A percentile compares a stretch with the other conserved stretches of the same genome.
phyloP scores from a whole-genome alignment of 129 eudicot genomes.

The Flaveria robusta region DNA sequence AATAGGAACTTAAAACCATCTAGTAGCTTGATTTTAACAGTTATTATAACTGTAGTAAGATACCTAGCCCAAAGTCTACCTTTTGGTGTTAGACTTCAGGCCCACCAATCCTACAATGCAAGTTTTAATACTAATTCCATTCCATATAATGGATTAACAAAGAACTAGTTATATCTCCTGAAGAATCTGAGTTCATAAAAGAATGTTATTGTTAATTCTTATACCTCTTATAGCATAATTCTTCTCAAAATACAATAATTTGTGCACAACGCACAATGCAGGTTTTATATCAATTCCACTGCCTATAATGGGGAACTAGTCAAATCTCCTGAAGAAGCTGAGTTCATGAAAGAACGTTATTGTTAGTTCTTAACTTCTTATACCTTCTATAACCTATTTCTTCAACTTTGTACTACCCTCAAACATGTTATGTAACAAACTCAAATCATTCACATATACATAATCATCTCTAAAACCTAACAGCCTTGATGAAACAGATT shows the following conservation, averaged over 20 bases:
- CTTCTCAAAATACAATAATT: background rate
- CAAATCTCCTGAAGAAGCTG: background rate
- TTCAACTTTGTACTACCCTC: background rate
- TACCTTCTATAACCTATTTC: too few relatives aligned
- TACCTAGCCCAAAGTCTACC: background rate
- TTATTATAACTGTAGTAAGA: background rate
- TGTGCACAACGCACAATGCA: background rate
- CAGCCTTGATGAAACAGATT: background rate
- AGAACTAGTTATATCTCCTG: background rate
- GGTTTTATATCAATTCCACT: background rate
- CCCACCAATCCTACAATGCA: background rate
- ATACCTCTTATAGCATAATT: background rate
- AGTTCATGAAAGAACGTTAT: background rate
- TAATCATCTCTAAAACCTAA: conserved; percentile 1
- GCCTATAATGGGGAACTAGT: background rate
- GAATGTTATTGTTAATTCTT: background rate
- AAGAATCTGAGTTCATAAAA: background rate
- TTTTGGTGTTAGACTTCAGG: background rate
- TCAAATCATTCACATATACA: background rate
- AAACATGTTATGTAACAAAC: background rate
- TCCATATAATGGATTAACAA: background rate
- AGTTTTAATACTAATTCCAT: background rate
- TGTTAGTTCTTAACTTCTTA: background rate
- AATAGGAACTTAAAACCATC: background rate
- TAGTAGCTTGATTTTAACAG: background rate